phyloP scores from a whole-genome alignment of 371 early-diverging fungal species.

The Encephalitozoon cuniculi region DNA sequence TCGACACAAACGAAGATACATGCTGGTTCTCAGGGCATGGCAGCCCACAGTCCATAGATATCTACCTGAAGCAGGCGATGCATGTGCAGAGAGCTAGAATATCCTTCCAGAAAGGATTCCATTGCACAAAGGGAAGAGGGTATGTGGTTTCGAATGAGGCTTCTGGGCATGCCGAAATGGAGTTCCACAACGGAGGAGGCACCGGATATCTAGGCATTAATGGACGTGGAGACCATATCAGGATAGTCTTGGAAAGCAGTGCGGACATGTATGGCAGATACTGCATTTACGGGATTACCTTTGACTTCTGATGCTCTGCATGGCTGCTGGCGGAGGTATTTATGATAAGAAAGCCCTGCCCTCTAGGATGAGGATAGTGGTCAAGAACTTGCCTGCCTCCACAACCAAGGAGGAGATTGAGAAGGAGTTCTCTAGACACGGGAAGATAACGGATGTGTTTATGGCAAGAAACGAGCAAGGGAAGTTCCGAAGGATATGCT shows the following conservation, averaged over 20 bases:
- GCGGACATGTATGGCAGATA: background rate
- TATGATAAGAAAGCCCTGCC: background rate
- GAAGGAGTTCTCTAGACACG: conserved; percentile 42
- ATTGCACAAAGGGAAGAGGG: background rate
- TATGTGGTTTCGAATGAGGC: background rate
- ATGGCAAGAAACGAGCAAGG: conserved; percentile 34
- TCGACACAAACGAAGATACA: background rate
- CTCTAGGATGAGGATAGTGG: conserved; percentile 54
- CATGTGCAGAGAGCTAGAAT: background rate
- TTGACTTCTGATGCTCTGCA: background rate
- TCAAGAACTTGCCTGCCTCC: conserved; percentile 58
- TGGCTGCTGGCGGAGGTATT: background rate
- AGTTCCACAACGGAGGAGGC: background rate
- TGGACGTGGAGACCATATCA: background rate
- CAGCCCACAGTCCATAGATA: background rate
- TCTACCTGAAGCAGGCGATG: background rate
- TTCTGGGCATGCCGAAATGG: background rate
- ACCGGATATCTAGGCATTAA: background rate
- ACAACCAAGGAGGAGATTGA: conserved; percentile 43
- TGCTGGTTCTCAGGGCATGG: background rate
- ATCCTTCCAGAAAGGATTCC: background rate
- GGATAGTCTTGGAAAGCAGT: background rate
- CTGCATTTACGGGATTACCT: background rate
- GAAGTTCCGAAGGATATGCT: conserved; percentile 52
- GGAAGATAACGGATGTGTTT: conserved; percentile 50